phyloP scores from a whole-genome alignment of 2,329 filamentous ascomycete genomes.

The Didymella glomerata region DNA sequence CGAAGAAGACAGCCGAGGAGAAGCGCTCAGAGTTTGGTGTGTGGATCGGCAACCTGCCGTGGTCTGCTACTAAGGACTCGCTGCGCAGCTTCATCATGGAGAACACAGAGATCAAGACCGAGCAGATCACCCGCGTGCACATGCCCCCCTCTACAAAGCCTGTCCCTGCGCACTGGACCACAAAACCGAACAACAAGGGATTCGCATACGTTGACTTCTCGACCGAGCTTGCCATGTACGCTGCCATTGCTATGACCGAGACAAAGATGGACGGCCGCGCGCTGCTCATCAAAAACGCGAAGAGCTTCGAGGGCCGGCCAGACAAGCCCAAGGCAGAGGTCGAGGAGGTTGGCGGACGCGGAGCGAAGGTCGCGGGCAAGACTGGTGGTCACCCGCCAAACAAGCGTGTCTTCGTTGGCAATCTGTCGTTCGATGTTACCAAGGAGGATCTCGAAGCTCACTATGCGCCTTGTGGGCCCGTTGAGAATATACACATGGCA shows the following conservation, averaged over 20 bases:
- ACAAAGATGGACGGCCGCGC: constrained; percentile 77
- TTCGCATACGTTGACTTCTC: constrained; percentile 97
- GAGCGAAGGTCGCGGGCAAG: constrained; percentile 42
- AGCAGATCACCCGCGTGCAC: constrained; percentile 84
- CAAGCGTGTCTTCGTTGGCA: constrained; percentile 83
- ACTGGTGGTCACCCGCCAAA: constrained; percentile 68
- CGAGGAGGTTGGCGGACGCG: constrained; percentile 27
- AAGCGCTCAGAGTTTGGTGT: constrained; percentile 82
- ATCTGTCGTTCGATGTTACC: constrained; percentile 61
- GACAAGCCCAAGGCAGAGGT: constrained; percentile 64
- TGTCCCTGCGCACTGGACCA: constrained; percentile 51
- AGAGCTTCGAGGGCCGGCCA: constrained; percentile 88
- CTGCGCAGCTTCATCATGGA: constrained; percentile 82
- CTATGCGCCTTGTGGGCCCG: constrained; percentile 83
- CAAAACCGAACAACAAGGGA: constrained; percentile 78
- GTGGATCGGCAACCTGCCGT: constrained; percentile 97
- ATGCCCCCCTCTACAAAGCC: constrained; percentile 67
- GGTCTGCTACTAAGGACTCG: constrained; percentile 76
- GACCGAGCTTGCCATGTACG: constrained; percentile 70
- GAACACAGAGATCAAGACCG: constrained; percentile 65
- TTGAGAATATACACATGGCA: constrained; percentile 85
- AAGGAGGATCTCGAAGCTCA: constrained; percentile 82
- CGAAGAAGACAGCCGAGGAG: constrained; percentile 44
- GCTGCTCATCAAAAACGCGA: constrained; percentile 91
- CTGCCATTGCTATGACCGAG: constrained; percentile 88